A percentile compares a stretch with the other conserved stretches of the same genome.
Evolutionary conservation across 148 eudicot genomes (phyloP).

Genomic region (Fagopyrum homotropicum): DNA sequence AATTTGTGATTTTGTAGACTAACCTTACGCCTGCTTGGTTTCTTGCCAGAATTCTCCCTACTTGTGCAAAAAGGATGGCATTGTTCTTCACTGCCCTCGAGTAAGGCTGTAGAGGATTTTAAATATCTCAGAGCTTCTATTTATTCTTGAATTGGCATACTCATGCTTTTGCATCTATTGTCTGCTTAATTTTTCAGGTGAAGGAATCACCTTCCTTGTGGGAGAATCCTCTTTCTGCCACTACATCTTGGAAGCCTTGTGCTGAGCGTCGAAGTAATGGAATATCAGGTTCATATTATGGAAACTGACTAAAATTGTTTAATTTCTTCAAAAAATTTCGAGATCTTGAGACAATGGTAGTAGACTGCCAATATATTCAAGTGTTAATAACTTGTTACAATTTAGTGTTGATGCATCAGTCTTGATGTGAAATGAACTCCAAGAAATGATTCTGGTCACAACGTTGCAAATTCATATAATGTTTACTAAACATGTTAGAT

Average conservation of each 20-base stretch:
- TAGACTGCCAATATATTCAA: no score
- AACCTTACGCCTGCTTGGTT: slow-evolving; percentile 10
- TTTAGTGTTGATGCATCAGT: neutral
- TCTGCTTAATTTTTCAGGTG: slow-evolving; percentile 38
- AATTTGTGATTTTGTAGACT: neutral
- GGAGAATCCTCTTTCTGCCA: slow-evolving; percentile 94
- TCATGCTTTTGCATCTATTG: slow-evolving; percentile 3
- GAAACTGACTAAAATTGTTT: neutral
- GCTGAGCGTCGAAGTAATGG: slow-evolving; percentile 63
- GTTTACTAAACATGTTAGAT: neutral
- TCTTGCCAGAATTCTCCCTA: slow-evolving; percentile 82
- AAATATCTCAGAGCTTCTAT: neutral
- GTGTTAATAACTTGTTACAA: neutral
- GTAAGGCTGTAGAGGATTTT: slow-evolving; percentile 38
- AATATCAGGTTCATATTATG: slow-evolving; percentile 47
- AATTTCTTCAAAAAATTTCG: neutral
- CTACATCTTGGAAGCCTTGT: slow-evolving; percentile 96
- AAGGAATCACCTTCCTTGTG: slow-evolving; percentile 82
- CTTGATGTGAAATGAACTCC: neutral
- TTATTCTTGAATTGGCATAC: slow-evolving; percentile 9
- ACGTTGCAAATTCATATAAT: neutral
- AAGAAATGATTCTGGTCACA: neutral
- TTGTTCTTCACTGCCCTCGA: slow-evolving; percentile 73
- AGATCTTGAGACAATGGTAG: neutral
- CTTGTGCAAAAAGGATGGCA: slow-evolving; percentile 88